These are phyloP conservation scores for Daldinia caldariorum DNA, from an alignment of 495 filamentous ascomycete species.

Conservation along the genomic window DNA sequence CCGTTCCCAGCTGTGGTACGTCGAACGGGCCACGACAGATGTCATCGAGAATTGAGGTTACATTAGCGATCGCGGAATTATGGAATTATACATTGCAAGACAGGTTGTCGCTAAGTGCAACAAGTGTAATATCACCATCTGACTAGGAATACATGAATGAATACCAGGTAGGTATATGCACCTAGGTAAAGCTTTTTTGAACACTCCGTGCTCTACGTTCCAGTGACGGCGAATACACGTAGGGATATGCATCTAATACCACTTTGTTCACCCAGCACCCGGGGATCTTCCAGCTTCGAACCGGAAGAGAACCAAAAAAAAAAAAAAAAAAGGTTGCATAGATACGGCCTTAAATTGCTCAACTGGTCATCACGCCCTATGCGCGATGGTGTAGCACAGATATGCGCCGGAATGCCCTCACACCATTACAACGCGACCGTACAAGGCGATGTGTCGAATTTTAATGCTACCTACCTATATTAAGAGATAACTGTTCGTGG, in stretches of 20 bases:
- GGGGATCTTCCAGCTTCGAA: not conserved
- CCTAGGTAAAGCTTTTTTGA: not conserved
- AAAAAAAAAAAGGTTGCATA: not conserved
- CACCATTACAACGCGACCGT: constrained; percentile 9
- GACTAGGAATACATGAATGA: not conserved
- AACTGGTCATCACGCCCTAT: not conserved
- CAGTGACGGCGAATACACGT: constrained; percentile 2
- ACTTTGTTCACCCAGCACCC: no score
- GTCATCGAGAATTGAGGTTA: constrained; percentile 30
- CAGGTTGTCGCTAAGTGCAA: constrained; percentile 2
- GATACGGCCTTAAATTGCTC: not conserved
- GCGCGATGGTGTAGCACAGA: not conserved
- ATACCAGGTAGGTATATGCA: not conserved
- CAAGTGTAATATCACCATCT: not conserved
- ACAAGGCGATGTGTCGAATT: not conserved
- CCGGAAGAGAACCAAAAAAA: not conserved
- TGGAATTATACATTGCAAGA: constrained; percentile 8
- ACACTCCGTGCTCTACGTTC: not conserved
- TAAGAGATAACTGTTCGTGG: not conserved
- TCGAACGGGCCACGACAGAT: constrained; percentile 25
- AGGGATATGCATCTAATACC: not conserved
- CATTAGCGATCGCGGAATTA: constrained; percentile 3
- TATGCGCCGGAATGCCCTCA: not conserved
- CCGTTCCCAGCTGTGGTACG: constrained; percentile 22
- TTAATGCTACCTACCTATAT: not conserved